These are phyloP conservation scores for Tephrocybe sp. DNA, from an alignment of 768 basidiomycete species.

Conservation along the genomic window DNA sequence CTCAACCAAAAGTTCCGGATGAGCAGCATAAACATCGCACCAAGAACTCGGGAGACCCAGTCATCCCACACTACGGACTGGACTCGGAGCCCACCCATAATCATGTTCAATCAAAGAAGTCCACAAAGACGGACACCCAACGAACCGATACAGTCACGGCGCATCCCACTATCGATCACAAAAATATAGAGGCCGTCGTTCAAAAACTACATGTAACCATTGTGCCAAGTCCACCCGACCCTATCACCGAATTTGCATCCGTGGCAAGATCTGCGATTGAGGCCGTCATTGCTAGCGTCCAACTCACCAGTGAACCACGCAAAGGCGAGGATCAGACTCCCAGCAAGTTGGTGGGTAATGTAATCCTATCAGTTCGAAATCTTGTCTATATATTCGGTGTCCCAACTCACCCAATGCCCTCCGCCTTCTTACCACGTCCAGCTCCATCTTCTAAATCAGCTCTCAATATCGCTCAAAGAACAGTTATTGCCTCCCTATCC, in stretches of 20 bases:
- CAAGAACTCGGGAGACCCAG: slow-evolving; percentile 77
- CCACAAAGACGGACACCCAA: too few relatives aligned
- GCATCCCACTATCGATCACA: too few relatives aligned
- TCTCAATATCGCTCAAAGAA: slow-evolving; percentile 76
- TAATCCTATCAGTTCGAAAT: slow-evolving; percentile 68
- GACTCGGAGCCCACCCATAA: slow-evolving; percentile 25
- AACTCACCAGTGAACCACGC: slow-evolving; percentile 39
- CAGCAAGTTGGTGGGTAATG: slow-evolving; percentile 56
- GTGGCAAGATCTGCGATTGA: slow-evolving; percentile 56
- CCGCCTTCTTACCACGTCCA: slow-evolving; percentile 46
- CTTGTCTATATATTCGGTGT: slow-evolving; percentile 67
- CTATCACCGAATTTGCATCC: slow-evolving; percentile 61
- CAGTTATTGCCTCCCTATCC: slow-evolving; percentile 83
- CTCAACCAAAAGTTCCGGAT: slow-evolving; percentile 20
- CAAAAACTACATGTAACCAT: slow-evolving; percentile 59
- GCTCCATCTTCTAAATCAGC: slow-evolving; percentile 46
- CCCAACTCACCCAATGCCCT: slow-evolving; percentile 59
- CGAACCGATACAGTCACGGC: too few relatives aligned
- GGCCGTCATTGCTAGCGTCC: slow-evolving; percentile 61
- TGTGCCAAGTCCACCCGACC: slow-evolving; percentile 53
- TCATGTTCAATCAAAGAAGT: slow-evolving; percentile 17
- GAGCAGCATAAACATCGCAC: slow-evolving; percentile 50
- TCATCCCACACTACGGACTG: slow-evolving; percentile 46
- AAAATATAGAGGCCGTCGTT: slow-evolving; percentile 61
- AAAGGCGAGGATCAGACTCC: slow-evolving; percentile 55